Evolutionary conservation across 2,329 filamentous ascomycete species (phyloP), one percentile per base, ranked within the genome.

Genomic region (Cryoendolithus antarcticus): DNA sequence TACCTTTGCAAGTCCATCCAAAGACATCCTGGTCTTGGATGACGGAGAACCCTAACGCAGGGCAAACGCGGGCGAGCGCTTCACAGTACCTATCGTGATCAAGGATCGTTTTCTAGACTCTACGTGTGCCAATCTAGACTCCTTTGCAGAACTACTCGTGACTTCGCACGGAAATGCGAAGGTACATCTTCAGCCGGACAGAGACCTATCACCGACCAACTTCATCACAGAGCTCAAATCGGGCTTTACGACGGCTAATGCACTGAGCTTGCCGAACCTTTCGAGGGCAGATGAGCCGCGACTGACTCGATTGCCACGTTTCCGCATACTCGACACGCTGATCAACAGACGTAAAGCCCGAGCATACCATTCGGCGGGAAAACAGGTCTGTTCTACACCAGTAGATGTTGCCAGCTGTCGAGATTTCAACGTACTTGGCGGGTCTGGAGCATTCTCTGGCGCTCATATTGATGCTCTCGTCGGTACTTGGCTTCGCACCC

Each of bases 401-500:
- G 34, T 13, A 19, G 33, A 40, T 35, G 41, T 43, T 8, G 10
- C 30, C 8, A 44, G 41, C 24, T 40, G 24, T 34, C 10, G 9
- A 12, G 30, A 9, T 12, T 46, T 44, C 41, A 40, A 46, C 37
- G 41, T 44, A 12, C 12, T 41, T 6, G 30, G 39, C 4, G 13
- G 37, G 8, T n/a, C 28, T 9, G 41, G 44, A 7, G 38, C 41
- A 4, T 45, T 45, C 28, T 43, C 44, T 19, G 35, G 34, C 10
- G 34, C 41, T 9, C 41, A 43, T 28, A 28, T 43, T 21, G 40
- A 43, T 13, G 35, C 34, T 10, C 13, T 43, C 6, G 32, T 27
- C 4, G 41, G 44, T 8, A 45, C 41, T 9, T 45, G 32, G 41
- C 29, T 43, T 30, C 35, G 41, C 11, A 43, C 39, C n/a, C 38